Conservation (phyloP, 441 rosid genomes). For the Corymbia calophylla region DNA sequence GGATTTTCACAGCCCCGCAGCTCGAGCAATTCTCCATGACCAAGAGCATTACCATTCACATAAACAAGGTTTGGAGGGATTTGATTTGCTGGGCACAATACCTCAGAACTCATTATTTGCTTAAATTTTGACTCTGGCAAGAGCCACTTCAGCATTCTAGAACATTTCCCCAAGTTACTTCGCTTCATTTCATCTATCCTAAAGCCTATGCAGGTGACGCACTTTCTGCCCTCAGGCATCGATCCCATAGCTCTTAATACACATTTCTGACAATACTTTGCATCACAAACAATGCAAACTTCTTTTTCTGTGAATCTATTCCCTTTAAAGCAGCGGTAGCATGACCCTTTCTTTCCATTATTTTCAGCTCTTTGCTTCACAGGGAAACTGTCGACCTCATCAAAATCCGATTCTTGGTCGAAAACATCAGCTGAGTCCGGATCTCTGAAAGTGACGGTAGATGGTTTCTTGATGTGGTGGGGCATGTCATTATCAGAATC, state of each 20-base stretch:
- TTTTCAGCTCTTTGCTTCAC: conserved; percentile 29
- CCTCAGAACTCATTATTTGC: conserved; percentile 83
- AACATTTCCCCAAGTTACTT: conserved; percentile 69
- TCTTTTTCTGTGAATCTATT: conserved; percentile 83
- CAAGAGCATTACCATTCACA: conserved; percentile 64
- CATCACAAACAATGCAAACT: conserved; percentile 86
- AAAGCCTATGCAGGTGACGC: conserved; percentile 79
- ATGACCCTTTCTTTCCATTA: conserved; percentile 65
- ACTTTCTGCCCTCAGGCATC: conserved; percentile 98
- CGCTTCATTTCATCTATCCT: conserved; percentile 76
- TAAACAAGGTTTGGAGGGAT: conserved; percentile 76
- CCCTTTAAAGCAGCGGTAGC: conserved; percentile 83
- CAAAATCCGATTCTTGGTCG: conserved; percentile 23
- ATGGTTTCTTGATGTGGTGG: conserved; percentile 32
- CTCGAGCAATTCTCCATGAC: conserved; percentile 52
- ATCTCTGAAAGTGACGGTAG: conserved; percentile 55
- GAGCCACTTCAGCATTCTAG: conserved; percentile 76
- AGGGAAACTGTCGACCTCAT: conserved; percentile 14
- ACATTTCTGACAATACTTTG: conserved; percentile 76
- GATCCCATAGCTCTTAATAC: conserved; percentile 98
- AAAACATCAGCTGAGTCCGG: conserved; percentile 29
- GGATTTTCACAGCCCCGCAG: conserved; percentile 77
- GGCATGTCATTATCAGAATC: conserved; percentile 18
- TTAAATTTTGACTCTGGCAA: conserved; percentile 73
- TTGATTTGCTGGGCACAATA: conserved; percentile 76